These are phyloP conservation scores for Holtermannia corniformis DNA, from an alignment of 768 basidiomycete species.

Conservation along the genomic window DNA sequence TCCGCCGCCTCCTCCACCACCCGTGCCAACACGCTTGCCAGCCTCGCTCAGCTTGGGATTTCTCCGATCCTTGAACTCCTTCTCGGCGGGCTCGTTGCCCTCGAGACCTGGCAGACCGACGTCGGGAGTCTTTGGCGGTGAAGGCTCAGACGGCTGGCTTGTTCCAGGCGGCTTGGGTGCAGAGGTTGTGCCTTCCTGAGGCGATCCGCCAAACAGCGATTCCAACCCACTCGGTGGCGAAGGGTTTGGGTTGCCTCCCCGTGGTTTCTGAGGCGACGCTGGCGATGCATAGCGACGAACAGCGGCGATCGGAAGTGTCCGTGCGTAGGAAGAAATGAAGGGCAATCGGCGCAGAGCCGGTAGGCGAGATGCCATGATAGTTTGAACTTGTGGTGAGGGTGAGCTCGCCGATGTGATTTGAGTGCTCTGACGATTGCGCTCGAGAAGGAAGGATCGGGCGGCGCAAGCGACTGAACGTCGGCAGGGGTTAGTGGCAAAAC, in stretches of 20 bases:
- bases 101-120: constrained; percentile 19
- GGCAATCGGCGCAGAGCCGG: constrained; percentile 18
- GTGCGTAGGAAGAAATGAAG: constrained; percentile 4
- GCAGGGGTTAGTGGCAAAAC: too few relatives aligned
- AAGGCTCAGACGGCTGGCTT: constrained; percentile 27
- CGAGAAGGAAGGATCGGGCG: too few relatives aligned
- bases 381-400: constrained; percentile 1
- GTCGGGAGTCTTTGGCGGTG: constrained; percentile 26
- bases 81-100: not conserved
- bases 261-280: constrained; percentile 17
- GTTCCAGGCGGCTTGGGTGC: constrained; percentile 32
- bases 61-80: constrained; percentile 14
- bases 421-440: too few relatives aligned
- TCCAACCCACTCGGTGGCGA: constrained; percentile 32
- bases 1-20: constrained; percentile 30
- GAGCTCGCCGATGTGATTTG: too few relatives aligned
- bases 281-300: constrained; percentile 29
- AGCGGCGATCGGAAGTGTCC: constrained; percentile 6
- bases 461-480: too few relatives aligned
- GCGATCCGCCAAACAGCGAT: constrained; percentile 23
- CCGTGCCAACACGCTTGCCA: constrained; percentile 28
- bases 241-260: constrained; percentile 11
- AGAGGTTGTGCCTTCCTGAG: constrained; percentile 14
- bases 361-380: constrained; percentile 26
- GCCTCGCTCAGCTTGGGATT: constrained; percentile 26